Evolutionary conservation across 2,329 filamentous ascomycete species (phyloP).

Genomic region (Colletotrichum simmondsii): DNA sequence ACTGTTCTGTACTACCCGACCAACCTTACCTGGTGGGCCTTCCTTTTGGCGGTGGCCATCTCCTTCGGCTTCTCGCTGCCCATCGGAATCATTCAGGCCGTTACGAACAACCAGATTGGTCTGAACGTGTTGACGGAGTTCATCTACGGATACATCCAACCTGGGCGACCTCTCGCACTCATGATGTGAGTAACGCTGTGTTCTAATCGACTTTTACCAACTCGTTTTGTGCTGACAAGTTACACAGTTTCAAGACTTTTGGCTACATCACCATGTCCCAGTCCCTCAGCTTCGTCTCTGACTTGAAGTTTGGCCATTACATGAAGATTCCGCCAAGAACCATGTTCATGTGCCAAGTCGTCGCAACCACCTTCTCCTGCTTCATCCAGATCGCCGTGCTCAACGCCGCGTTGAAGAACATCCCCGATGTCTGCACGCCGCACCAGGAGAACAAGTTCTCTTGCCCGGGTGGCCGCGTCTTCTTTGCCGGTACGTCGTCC

Average conservation of each 20-base stretch:
- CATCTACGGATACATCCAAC: conserved; percentile 79
- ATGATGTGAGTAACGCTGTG: conserved; percentile 68
- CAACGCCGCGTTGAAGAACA: conserved; percentile 69
- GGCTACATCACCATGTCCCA: conserved; percentile 74
- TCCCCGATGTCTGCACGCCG: conserved; percentile 71
- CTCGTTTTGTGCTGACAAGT: conserved; percentile 32
- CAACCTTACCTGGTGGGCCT: conserved; percentile 78
- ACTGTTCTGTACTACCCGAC: conserved; percentile 72
- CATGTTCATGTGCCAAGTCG: conserved; percentile 74
- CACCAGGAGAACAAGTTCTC: conserved; percentile 69
- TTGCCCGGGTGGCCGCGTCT: conserved; percentile 72
- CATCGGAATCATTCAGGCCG: conserved; percentile 76
- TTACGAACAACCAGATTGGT: conserved; percentile 77
- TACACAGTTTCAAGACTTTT: conserved; percentile 68
- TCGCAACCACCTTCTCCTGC: conserved; percentile 74
- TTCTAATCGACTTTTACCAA: conserved; percentile 3
- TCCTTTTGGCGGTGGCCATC: conserved; percentile 73
- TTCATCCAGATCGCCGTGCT: conserved; percentile 74
- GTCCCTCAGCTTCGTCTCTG: conserved; percentile 71
- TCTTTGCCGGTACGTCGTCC: conserved; percentile 64
- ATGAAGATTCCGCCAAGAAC: conserved; percentile 77
- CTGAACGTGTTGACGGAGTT: conserved; percentile 82
- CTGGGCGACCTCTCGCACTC: conserved; percentile 75
- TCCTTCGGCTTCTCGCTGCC: conserved; percentile 73
- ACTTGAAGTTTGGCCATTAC: conserved; percentile 79